Percentiles rank a stretch among this genome's conserved stretches.
Evolutionary conservation across 1,139 yeast species (phyloP).

Genomic region (Hansenula anomala): DNA sequence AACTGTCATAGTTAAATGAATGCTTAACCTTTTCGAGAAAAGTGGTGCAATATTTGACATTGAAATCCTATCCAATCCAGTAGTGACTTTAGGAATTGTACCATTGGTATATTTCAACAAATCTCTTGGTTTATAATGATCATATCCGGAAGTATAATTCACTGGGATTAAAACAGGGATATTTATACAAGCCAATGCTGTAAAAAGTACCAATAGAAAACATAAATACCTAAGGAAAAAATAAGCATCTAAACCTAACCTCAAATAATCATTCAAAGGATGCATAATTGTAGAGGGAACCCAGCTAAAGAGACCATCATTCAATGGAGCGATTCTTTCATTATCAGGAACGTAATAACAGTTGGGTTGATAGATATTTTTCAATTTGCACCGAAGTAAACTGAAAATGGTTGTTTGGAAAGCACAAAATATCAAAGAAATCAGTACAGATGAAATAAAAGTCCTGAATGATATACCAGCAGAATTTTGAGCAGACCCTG

Average conservation of each 20-base stretch:
- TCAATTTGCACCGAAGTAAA: conserved; percentile 41
- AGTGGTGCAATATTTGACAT: conserved; percentile 53
- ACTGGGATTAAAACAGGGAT: conserved; percentile 53
- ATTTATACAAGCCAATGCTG: conserved; percentile 44
- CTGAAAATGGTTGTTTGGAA: conserved; percentile 52
- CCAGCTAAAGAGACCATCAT: conserved; percentile 45
- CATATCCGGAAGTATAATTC: conserved; percentile 41
- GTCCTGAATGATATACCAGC: conserved; percentile 43
- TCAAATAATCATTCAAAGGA: conserved; percentile 38
- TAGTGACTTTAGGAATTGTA: conserved; percentile 24
- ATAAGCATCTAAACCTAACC: conserved; percentile 61
- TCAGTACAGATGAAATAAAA: conserved; percentile 39
- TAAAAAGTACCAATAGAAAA: conserved; percentile 43
- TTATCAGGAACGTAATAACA: conserved; percentile 37
- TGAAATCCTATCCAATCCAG: conserved; percentile 56
- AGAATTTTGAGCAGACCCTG: conserved; percentile 41
- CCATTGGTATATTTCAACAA: conserved; percentile 17
- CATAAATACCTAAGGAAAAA: conserved; percentile 53
- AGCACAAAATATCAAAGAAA: conserved; percentile 47
- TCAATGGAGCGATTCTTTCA: conserved; percentile 35
- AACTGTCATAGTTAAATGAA: conserved; percentile 51
- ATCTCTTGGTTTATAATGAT: conserved; percentile 13
- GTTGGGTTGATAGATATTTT: conserved; percentile 53
- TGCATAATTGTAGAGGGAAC: conserved; percentile 35
- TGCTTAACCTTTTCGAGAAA: conserved; percentile 40